Evolutionary conservation across 2,329 filamentous ascomycete species (phyloP).

Genomic region (Phyllosticta citrichinensis): DNA sequence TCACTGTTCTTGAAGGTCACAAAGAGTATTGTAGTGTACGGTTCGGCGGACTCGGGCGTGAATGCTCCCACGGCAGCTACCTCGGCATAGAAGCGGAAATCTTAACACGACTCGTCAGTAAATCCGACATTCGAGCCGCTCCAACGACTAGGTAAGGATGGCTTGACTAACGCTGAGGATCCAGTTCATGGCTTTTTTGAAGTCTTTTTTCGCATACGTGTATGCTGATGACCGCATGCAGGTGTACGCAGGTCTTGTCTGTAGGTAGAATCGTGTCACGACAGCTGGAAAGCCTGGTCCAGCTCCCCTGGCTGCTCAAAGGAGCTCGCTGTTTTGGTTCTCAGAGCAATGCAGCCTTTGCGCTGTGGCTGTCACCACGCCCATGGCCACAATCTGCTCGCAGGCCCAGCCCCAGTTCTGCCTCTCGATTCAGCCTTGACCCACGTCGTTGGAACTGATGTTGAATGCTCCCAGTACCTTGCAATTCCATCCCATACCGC

Average conservation of each 20-base stretch:
- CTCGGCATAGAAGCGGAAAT: constrained; percentile 27
- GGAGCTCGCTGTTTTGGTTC: constrained; percentile 36
- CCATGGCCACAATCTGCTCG: constrained; percentile 35
- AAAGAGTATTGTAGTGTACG: constrained; percentile 29
- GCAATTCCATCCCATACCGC: constrained; percentile 51
- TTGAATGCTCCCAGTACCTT: constrained; percentile 26
- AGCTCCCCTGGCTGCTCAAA: constrained; percentile 41
- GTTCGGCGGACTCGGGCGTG: constrained; percentile 19
- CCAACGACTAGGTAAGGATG: background rate
- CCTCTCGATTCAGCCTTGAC: background rate
- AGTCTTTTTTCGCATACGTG: constrained; percentile 38
- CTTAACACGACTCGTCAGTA: constrained; percentile 2
- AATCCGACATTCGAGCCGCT: background rate
- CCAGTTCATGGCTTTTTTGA: constrained; percentile 39
- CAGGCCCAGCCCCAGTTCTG: constrained; percentile 49
- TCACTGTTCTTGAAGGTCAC: constrained; percentile 33
- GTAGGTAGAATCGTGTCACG: constrained; percentile 42
- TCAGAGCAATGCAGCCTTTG: constrained; percentile 27
- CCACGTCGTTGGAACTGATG: background rate
- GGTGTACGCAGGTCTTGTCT: constrained; percentile 20
- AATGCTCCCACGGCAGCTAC: constrained; percentile 30
- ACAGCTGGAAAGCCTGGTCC: constrained; percentile 45
- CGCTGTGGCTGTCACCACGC: constrained; percentile 40
- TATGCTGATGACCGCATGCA: constrained; percentile 31
- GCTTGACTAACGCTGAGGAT: constrained; percentile 28